phyloP scores from a whole-genome alignment of 2,329 filamentous ascomycete species.

The Microsporum canis region DNA sequence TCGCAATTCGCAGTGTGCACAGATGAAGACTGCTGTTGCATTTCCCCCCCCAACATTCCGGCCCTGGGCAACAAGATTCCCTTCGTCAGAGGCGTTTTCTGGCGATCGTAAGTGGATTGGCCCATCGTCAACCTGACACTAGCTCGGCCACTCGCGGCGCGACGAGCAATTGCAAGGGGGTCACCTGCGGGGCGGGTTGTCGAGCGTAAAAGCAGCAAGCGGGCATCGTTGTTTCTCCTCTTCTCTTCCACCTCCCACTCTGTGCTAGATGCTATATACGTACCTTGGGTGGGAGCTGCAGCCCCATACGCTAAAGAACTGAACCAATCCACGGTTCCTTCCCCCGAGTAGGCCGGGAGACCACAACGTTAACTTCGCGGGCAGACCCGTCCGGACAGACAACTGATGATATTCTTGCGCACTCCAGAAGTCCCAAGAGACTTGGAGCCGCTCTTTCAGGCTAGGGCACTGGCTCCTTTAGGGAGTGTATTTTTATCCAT shows the following conservation, averaged over 20 bases:
- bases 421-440: background rate
- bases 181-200: constrained; percentile 2
- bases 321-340: background rate
- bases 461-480: constrained; percentile 1
- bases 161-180: constrained; percentile 1
- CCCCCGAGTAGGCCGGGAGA: background rate
- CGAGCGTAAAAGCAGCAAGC: background rate
- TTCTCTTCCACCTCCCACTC: background rate
- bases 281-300: background rate
- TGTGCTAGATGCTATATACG: background rate
- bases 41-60: background rate
- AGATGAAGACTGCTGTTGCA: background rate
- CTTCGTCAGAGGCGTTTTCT: constrained; percentile 1
- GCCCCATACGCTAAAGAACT: background rate
- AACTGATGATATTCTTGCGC: background rate
- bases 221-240: background rate
- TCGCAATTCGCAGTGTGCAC: background rate
- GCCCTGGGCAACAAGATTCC: background rate
- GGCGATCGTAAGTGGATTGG: constrained; percentile 1
- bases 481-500: background rate
- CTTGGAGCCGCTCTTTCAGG: background rate
- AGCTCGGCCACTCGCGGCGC: constrained; percentile 3
- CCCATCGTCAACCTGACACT: constrained; percentile 1
- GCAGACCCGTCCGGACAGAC: background rate
- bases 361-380: background rate